phyloP scores from a whole-genome alignment of 495 filamentous ascomycete species.

The Endocarpon pusillum region DNA sequence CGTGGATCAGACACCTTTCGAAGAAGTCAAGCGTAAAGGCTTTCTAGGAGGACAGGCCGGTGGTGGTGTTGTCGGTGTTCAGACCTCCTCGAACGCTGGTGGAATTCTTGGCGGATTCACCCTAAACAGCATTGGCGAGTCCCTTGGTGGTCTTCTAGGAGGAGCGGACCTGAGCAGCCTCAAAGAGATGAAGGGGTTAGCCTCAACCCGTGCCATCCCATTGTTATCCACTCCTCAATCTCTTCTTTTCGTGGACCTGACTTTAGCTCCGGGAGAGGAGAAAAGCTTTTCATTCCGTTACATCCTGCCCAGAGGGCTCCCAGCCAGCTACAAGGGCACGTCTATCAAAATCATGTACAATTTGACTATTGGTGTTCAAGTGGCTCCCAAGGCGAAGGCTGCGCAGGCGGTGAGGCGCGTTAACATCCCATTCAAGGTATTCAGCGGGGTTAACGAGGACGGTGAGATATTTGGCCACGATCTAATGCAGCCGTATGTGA shows the following conservation, averaged over 20 bases:
- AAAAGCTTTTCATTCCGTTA: slow-evolving; percentile 75
- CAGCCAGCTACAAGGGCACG: slow-evolving; percentile 79
- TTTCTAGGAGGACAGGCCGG: slow-evolving; percentile 70
- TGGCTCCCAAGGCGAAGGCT: slow-evolving; percentile 57
- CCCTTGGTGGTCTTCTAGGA: slow-evolving; percentile 70
- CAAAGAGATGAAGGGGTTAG: slow-evolving; percentile 79
- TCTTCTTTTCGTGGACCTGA: slow-evolving; percentile 85
- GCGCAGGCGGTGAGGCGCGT: slow-evolving; percentile 76
- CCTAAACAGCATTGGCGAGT: slow-evolving; percentile 79
- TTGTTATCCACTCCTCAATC: slow-evolving; percentile 91
- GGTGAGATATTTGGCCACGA: slow-evolving; percentile 67
- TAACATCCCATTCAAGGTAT: slow-evolving; percentile 85
- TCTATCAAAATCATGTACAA: slow-evolving; percentile 90
- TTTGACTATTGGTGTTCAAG: slow-evolving; percentile 79
- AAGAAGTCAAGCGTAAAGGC: slow-evolving; percentile 88
- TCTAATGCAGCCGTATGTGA: slow-evolving; percentile 81
- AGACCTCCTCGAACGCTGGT: slow-evolving; percentile 56
- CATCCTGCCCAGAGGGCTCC: slow-evolving; percentile 66
- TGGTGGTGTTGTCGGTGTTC: slow-evolving; percentile 64
- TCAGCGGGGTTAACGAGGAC: slow-evolving; percentile 67
- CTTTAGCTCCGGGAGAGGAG: slow-evolving; percentile 76
- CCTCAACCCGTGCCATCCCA: slow-evolving; percentile 65
- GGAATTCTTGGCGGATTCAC: slow-evolving; percentile 72
- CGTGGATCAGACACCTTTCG: slow-evolving; percentile 76
- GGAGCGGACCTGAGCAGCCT: slow-evolving; percentile 77